Base-by-base conservation (phyloP, 2,329 filamentous ascomycete species). In the Lachnellula arida region DNA sequence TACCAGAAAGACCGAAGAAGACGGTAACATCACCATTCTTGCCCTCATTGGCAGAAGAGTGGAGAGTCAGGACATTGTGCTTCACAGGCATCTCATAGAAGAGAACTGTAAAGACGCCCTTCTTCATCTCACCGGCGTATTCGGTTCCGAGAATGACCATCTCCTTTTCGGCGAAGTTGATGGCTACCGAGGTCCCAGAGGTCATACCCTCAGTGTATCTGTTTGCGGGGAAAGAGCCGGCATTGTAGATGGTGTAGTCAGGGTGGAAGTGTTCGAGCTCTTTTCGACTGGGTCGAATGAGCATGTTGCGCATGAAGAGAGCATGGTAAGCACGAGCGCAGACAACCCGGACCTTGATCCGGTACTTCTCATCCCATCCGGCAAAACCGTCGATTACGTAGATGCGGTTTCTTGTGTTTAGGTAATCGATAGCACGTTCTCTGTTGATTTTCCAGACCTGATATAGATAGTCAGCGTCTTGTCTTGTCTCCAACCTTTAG, bases 31-130 rank as follows among this genome's bases (percentile, higher is more conserved):
- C 94, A 64, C 94, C 94, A 62, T 89, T 78, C 81, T 89, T 82
- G 68, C 94, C 94, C 84, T 99, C 89, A 78, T 99, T 99, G 71
- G 94, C 94, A 8, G 94, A 99, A 15, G 94, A 99, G 82, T 99
- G 94, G 54, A 99, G 87, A 42, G 94, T 99, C 65, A 99, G 80
- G 68, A 99, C 93, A 75, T 97, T 95, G 85, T 99, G 94, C 86
- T 97, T 97, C 73, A 99, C 90, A 60, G 94, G 94, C 92, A 97
- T 99, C 81, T 99, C 94, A 81, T 97, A 99, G 84, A 96, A 99
- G 73, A 99, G 86, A 50, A 99, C 91, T 48, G 94, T 99, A 83
- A 99, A 99, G 75, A 99, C 84, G 68, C 94, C 92, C 81, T 96
- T 96, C 81, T 96, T 96, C 89, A 94, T 93, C 78, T 93, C 89